These are phyloP conservation scores for Seminavis robusta DNA, from an alignment of 108 stramenopile genomes.

Conservation along the genomic window DNA sequence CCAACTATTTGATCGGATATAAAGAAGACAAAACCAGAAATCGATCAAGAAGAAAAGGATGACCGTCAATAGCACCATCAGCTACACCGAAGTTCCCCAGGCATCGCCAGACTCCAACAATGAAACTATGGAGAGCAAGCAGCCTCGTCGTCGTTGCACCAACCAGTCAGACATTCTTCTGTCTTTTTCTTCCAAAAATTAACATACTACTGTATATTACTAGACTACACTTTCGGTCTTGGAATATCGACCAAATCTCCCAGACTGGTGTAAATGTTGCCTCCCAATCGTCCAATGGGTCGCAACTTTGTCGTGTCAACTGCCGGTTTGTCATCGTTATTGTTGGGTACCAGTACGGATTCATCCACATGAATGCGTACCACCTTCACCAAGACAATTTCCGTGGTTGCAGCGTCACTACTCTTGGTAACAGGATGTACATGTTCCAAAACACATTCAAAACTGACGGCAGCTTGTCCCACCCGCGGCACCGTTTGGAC, in stretches of 20 bases:
- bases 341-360: neutral
- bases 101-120: too few species aligned
- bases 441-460: constrained; percentile 22
- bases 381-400: constrained; percentile 23
- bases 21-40: too few species aligned
- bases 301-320: constrained; percentile 19
- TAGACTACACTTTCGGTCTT: constrained; percentile 9
- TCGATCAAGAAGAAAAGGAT: too few species aligned
- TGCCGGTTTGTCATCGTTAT: neutral
- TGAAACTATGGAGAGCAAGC: too few species aligned
- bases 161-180: too few species aligned
- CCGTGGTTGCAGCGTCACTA: constrained; percentile 12
- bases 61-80: too few species aligned
- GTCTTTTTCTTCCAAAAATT: too few species aligned
- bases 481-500: constrained; percentile 18
- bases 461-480: constrained; percentile 13
- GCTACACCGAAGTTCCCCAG: too few species aligned
- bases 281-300: constrained; percentile 23
- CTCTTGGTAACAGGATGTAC: constrained; percentile 9
- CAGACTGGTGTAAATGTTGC: constrained; percentile 15
- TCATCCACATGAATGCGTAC: constrained; percentile 25
- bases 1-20: too few species aligned
- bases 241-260: constrained; percentile 25
- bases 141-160: too few species aligned
- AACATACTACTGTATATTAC: neutral